These are phyloP conservation scores for Termitomyces sp. DNA, from an alignment of 768 basidiomycete species.

Conservation along the genomic window DNA sequence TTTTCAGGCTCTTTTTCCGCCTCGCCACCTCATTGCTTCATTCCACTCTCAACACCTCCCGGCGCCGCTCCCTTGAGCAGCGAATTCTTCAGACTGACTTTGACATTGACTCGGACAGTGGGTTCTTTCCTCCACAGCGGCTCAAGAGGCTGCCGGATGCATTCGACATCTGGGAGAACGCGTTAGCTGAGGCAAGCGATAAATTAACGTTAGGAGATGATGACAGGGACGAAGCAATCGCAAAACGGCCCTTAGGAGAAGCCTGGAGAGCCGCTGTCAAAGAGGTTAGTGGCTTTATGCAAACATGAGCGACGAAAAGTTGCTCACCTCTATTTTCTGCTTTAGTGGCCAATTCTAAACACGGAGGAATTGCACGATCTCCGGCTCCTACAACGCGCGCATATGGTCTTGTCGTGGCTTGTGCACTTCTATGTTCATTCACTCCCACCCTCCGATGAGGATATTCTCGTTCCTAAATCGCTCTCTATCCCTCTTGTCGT, in stretches of 20 bases:
- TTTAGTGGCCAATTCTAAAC: conserved; percentile 69
- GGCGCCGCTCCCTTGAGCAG: conserved; percentile 24
- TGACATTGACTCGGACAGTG: conserved; percentile 58
- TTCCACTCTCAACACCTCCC: conserved; percentile 31
- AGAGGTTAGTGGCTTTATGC: conserved; percentile 41
- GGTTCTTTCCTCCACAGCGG: conserved; percentile 76
- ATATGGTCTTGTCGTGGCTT: conserved; percentile 85
- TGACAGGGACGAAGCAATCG: conserved; percentile 37
- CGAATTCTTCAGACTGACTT: conserved; percentile 37
- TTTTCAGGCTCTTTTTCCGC: conserved; percentile 42
- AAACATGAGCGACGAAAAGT: conserved; percentile 2
- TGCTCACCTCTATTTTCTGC: conserved; percentile 8
- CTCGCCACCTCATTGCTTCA: conserved; percentile 41
- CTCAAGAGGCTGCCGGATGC: conserved; percentile 47
- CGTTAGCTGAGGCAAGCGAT: conserved; percentile 46
- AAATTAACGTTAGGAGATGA: conserved; percentile 56
- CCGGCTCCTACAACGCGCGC: conserved; percentile 73
- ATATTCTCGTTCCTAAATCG: conserved; percentile 64
- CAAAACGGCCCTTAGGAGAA: conserved; percentile 50
- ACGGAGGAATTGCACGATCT: conserved; percentile 49
- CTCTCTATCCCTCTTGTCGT: conserved; percentile 73
- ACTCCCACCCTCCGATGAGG: conserved; percentile 36
- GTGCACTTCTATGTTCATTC: conserved; percentile 90
- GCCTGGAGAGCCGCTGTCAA: conserved; percentile 62
- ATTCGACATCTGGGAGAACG: conserved; percentile 70